These are phyloP conservation scores for Gnetum montanum DNA, from an alignment of 75 land plant species.

Conservation along the genomic window DNA sequence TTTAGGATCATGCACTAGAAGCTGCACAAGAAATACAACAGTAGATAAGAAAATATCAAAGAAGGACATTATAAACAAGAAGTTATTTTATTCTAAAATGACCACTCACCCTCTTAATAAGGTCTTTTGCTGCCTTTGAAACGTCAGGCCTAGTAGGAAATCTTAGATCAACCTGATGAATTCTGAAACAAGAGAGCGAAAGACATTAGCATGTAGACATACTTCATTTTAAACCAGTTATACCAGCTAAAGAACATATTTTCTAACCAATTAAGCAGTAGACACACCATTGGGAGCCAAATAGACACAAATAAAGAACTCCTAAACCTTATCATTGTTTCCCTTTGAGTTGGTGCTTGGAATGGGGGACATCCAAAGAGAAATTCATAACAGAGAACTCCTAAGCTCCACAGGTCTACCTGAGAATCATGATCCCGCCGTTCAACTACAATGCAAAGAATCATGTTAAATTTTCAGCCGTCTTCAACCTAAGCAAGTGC, in stretches of 20 bases:
- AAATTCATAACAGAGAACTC: slow-evolving; percentile 39
- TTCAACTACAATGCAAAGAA: slow-evolving; percentile 17
- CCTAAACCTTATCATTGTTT: slow-evolving; percentile 31
- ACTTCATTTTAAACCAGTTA: slow-evolving; percentile 1
- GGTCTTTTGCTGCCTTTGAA: slow-evolving; percentile 32
- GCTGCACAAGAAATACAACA: slow-evolving; percentile 14
- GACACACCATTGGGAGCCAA: not conserved
- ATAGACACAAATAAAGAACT: not conserved
- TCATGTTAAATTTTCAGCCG: not conserved
- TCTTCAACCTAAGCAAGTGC: not conserved
- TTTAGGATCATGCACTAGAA: slow-evolving; percentile 27
- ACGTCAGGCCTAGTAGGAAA: slow-evolving; percentile 30
- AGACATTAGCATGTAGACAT: not conserved
- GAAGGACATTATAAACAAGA: not conserved
- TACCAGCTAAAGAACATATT: not conserved
- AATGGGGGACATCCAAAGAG: slow-evolving; percentile 37
- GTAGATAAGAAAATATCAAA: not conserved
- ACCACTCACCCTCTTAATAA: slow-evolving; percentile 20
- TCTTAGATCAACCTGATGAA: slow-evolving; percentile 24
- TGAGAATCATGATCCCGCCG: slow-evolving; percentile 36
- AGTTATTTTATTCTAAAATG: not conserved
- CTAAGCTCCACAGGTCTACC: slow-evolving; percentile 48
- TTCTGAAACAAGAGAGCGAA: slow-evolving; percentile 14
- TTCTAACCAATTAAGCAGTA: not conserved
- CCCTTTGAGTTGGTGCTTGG: slow-evolving; percentile 30